Percentiles rank a stretch among this genome's conserved stretches.
Evolutionary conservation across 2,329 filamentous ascomycete genomes (phyloP).

Genomic region (Mycosphaerella sp.): DNA sequence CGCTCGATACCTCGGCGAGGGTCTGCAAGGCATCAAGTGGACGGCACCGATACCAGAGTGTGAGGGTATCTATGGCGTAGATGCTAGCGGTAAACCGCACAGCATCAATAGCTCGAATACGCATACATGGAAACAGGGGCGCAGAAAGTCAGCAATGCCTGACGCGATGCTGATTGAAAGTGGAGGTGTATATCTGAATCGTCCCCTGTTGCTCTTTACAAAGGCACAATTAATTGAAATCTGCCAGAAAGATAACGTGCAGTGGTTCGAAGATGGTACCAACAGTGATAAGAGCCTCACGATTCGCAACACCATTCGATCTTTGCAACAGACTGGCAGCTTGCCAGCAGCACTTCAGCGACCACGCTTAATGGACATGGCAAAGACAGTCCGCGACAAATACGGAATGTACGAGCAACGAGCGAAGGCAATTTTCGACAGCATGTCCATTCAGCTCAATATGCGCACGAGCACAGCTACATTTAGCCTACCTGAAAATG

Average conservation of each 20-base stretch:
- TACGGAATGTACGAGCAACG: slow-evolving; percentile 43
- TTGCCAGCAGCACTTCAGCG: slow-evolving; percentile 67
- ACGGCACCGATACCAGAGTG: slow-evolving; percentile 67
- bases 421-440: slow-evolving; percentile 47
- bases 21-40: slow-evolving; percentile 43
- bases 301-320: slow-evolving; percentile 69
- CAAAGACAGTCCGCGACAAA: slow-evolving; percentile 31
- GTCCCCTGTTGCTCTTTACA: slow-evolving; percentile 63
- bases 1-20: slow-evolving; percentile 60
- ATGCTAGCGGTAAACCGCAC: slow-evolving; percentile 37
- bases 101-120: background rate
- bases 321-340: slow-evolving; percentile 51
- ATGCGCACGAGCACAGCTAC: slow-evolving; percentile 29
- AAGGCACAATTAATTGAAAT: slow-evolving; percentile 70
- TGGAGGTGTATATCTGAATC: slow-evolving; percentile 58
- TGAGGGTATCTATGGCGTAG: slow-evolving; percentile 63
- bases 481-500: slow-evolving; percentile 6
- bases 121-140: background rate
- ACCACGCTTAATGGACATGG: slow-evolving; percentile 55
- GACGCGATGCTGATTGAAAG: slow-evolving; percentile 5
- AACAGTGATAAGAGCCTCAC: slow-evolving; percentile 75
- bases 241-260: slow-evolving; percentile 59
- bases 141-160: background rate
- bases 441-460: slow-evolving; percentile 43
- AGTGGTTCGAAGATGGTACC: slow-evolving; percentile 79